Evolutionary conservation across 2,329 filamentous ascomycete species (phyloP), one percentile per base, ranked within the genome.

Genomic region (Ophiosphaerella herpotricha): DNA sequence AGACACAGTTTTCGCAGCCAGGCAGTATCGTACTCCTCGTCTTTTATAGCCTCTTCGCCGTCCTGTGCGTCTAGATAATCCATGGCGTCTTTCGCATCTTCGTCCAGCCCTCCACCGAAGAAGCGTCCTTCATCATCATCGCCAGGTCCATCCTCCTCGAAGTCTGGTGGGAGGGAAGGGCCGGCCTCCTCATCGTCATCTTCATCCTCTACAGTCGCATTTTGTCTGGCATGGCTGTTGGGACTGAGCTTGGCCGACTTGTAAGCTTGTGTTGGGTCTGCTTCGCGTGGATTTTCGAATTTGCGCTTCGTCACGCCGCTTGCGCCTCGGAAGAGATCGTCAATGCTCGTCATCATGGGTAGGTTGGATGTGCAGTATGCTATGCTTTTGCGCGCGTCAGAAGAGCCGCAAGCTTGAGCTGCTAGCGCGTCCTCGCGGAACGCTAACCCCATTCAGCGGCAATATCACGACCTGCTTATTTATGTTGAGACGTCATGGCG

Each of bases 111-210:
- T 46, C 91, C 90, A 37, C 93, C 94, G 64, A 97, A 99, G 78
- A 99, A 99, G 9, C 94, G 87, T 1, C 93, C 94, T 57, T 96
- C 94, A 45, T 96, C 91, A 63, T 96, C 92, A 46, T 74, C 71
- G 9, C 82, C 82, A 29, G 72, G 76, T 43, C 82, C 81, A 40
- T 83, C 83, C 32, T 80, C 76, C 45, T 80, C 80, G 23, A 82
- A 78, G 55, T 84, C 83, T 12, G 84, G 70, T 7, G 74, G 81
- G 32, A 82, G 75, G 37, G 83, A 79, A 1, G 81, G 81, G 0
- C 81, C 82, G 2, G 82, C 78, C 53, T 76, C 75, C 6, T 72
- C 73, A 7, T 67, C 66, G 1, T 64, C 78, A 7, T 70, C 70
- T 11, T 77, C 78, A 33, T 82, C 80, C 26, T 79, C 76, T 38